Conservation (phyloP, 495 filamentous ascomycete species). For the Penicillium nucicola region DNA sequence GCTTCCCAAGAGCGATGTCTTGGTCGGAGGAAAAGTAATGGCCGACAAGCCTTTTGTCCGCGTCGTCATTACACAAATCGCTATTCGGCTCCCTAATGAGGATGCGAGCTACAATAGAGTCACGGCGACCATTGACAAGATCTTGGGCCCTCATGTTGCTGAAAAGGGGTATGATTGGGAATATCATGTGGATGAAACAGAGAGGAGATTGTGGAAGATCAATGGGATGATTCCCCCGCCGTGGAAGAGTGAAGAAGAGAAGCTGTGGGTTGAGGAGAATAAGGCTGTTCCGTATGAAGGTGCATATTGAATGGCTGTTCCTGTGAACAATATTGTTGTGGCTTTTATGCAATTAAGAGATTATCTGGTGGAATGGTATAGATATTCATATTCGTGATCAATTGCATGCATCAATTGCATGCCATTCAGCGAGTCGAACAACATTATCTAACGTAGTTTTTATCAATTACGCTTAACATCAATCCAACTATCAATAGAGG, state of each 20-base stretch:
- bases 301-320: conserved; percentile 27
- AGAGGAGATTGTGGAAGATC: conserved; percentile 26
- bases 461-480: no score
- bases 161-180: conserved; percentile 25
- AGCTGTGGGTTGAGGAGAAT: conserved; percentile 19
- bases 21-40: conserved; percentile 7
- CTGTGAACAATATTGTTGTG: no score
- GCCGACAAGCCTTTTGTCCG: conserved; percentile 17
- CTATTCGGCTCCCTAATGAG: conserved; percentile 10
- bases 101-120: conserved; percentile 1
- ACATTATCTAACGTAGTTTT: no score
- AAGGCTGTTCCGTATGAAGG: conserved; percentile 13
- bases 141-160: conserved; percentile 20
- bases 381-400: no score
- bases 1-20: conserved; percentile 3
- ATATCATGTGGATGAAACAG: conserved; percentile 26
- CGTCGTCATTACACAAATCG: conserved; percentile 21
- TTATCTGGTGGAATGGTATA: no score
- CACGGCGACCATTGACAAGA: conserved; percentile 10
- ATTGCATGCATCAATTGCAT: no score
- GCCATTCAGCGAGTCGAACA: no score
- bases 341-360: no score
- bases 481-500: no score
- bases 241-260: conserved; percentile 18
- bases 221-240: conserved; percentile 24